phyloP scores from a whole-genome alignment of 768 basidiomycete genomes.

The Boletus tomentosulus region DNA sequence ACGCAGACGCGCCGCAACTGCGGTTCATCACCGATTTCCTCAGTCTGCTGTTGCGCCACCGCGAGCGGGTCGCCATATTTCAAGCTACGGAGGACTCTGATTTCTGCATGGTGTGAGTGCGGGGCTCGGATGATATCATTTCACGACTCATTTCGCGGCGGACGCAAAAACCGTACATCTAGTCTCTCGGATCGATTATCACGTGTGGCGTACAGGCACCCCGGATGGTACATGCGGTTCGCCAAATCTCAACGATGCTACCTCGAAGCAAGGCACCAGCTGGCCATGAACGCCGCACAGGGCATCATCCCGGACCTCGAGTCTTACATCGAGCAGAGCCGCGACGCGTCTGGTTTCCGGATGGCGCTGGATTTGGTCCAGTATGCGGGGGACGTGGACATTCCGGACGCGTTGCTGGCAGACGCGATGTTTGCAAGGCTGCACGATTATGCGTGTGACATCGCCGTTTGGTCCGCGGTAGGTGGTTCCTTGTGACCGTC shows the following conservation, averaged over 20 bases:
- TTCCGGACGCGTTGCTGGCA: conserved; percentile 31
- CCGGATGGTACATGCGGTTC: conserved; percentile 43
- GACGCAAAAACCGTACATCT: neutral
- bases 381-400: conserved; percentile 43
- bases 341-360: conserved; percentile 45
- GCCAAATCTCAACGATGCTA: conserved; percentile 31
- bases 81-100: conserved; percentile 8
- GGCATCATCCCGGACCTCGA: conserved; percentile 38
- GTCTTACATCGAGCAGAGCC: conserved; percentile 42
- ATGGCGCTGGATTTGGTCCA: conserved; percentile 53
- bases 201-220: conserved; percentile 32
- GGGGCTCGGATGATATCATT: conserved; percentile 7
- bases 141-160: neutral
- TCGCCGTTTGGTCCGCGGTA: conserved; percentile 55
- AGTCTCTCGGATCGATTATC: conserved; percentile 40
- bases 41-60: conserved; percentile 38
- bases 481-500: conserved; percentile 4
- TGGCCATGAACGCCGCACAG: conserved; percentile 21
- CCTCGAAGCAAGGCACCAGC: conserved; percentile 31
- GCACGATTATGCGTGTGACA: conserved; percentile 41
- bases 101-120: conserved; percentile 22
- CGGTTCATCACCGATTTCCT: conserved; percentile 49
- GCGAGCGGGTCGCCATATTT: conserved; percentile 23
- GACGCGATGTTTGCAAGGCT: conserved; percentile 32
- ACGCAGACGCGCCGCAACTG: conserved; percentile 53